Conservation (phyloP, 768 basidiomycete species). For the Tylopilus rubrobrunneus region DNA sequence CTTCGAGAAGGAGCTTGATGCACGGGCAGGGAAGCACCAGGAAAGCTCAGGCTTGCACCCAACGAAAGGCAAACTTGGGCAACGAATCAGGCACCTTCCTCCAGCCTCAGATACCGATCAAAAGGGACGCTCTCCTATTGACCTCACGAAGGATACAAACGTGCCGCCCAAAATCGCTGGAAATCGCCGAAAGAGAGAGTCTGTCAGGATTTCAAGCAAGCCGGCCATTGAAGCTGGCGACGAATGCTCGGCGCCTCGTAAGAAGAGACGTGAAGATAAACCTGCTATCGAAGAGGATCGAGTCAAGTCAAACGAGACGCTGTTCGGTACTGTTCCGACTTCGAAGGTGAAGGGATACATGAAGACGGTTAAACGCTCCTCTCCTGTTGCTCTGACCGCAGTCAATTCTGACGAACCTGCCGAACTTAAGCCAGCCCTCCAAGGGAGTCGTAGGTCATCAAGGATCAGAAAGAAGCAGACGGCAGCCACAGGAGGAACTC, state of each 20-base stretch:
- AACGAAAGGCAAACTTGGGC: not conserved
- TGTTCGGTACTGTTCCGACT: not conserved
- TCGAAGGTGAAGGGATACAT: slow-evolving; percentile 29
- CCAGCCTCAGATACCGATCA: not conserved
- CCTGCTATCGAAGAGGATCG: not conserved
- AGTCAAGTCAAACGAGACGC: not conserved
- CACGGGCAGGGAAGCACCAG: not conserved
- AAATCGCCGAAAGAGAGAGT: slow-evolving; percentile 27
- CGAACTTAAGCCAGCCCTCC: slow-evolving; percentile 1
- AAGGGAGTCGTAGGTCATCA: slow-evolving; percentile 14
- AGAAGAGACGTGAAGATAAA: slow-evolving; percentile 17
- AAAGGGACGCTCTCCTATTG: not conserved
- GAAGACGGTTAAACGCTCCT: slow-evolving; percentile 33
- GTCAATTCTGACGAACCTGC: slow-evolving; percentile 35
- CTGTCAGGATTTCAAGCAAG: slow-evolving; percentile 1
- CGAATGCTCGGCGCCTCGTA: slow-evolving; percentile 13
- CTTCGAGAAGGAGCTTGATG: not conserved
- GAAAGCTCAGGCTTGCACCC: not conserved
- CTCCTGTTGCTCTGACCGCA: slow-evolving; percentile 17
- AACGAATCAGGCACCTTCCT: not conserved
- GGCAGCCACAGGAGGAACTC: not conserved
- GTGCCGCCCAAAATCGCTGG: slow-evolving; percentile 16
- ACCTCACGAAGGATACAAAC: slow-evolving; percentile 1
- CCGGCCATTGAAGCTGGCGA: slow-evolving; percentile 11
- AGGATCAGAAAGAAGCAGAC: slow-evolving; percentile 16